Percentiles rank a stretch among this genome's conserved stretches.
phyloP scores from a whole-genome alignment of 768 basidiomycete genomes.

The Collybiopsis confluens region DNA sequence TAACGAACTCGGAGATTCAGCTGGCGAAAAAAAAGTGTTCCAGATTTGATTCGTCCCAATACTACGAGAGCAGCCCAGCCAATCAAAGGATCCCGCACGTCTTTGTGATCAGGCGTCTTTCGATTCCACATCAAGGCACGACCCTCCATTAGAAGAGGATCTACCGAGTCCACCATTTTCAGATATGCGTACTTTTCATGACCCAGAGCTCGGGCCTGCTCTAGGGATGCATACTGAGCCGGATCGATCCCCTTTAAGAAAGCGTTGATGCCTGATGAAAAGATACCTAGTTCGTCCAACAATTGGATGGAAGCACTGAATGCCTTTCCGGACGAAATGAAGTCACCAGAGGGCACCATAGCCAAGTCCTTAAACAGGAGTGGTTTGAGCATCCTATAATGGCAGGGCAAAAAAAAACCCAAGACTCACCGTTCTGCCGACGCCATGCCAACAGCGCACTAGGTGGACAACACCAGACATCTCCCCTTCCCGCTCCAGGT shows the following conservation, averaged over 20 bases:
- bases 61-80: background rate
- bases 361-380: background rate
- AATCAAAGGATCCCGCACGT: background rate
- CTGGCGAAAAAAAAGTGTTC: background rate
- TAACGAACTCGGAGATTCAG: slow-evolving; percentile 3
- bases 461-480: background rate
- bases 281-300: background rate
- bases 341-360: background rate
- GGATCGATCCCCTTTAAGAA: background rate
- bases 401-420: background rate
- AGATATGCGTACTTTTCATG: background rate
- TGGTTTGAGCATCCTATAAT: background rate
- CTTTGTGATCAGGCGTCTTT: background rate
- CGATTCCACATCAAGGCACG: slow-evolving; percentile 5
- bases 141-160: slow-evolving; percentile 2
- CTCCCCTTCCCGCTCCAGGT: background rate
- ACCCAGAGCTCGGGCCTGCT: background rate
- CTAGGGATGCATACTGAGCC: background rate
- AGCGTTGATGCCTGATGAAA: background rate
- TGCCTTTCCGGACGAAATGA: background rate
- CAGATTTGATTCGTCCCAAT: background rate
- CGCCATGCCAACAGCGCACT: background rate
- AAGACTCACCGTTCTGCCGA: background rate
- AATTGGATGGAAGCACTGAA: background rate
- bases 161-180: background rate